Evolutionary conservation across 2,329 filamentous ascomycete genomes (phyloP).

Genomic region (Hymenoscyphus albidus): DNA sequence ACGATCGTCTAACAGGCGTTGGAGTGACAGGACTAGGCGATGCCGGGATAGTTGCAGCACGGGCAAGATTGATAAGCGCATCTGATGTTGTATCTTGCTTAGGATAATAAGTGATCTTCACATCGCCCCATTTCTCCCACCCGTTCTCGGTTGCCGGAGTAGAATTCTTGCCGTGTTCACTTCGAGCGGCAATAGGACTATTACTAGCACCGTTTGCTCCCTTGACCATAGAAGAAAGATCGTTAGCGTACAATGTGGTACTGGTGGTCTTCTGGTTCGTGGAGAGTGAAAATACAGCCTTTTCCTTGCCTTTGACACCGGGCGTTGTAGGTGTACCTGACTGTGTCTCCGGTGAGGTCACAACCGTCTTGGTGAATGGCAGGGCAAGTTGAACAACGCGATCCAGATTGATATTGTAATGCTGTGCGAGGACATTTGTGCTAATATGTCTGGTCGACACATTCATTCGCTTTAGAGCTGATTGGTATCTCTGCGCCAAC

Average conservation of each 20-base stretch:
- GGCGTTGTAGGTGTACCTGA: conserved; percentile 53
- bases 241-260: conserved; percentile 70
- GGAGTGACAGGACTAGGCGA: conserved; percentile 31
- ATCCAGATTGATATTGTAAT: conserved; percentile 77
- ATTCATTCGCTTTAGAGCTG: conserved; percentile 72
- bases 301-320: conserved; percentile 73
- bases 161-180: conserved; percentile 29
- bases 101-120: conserved; percentile 75
- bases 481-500: conserved; percentile 88
- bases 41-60: conserved; percentile 33
- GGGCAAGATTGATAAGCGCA: conserved; percentile 21
- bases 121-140: conserved; percentile 77
- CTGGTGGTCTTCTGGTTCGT: conserved; percentile 43
- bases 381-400: conserved; percentile 78
- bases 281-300: conserved; percentile 42
- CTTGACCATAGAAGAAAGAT: conserved; percentile 72
- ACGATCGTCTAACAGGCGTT: conserved; percentile 35
- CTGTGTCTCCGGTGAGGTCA: conserved; percentile 43
- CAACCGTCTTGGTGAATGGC: conserved; percentile 73
- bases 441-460: conserved; percentile 64
- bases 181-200: conserved; percentile 31
- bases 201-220: conserved; percentile 40
- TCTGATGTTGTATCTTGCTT: conserved; percentile 35
- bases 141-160: conserved; percentile 35
- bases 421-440: conserved; percentile 71